Evolutionary conservation across 371 early-diverging fungal genomes (phyloP), one percentile per base, ranked within the genome.

Genomic region (Saksenaea vasiformis): DNA sequence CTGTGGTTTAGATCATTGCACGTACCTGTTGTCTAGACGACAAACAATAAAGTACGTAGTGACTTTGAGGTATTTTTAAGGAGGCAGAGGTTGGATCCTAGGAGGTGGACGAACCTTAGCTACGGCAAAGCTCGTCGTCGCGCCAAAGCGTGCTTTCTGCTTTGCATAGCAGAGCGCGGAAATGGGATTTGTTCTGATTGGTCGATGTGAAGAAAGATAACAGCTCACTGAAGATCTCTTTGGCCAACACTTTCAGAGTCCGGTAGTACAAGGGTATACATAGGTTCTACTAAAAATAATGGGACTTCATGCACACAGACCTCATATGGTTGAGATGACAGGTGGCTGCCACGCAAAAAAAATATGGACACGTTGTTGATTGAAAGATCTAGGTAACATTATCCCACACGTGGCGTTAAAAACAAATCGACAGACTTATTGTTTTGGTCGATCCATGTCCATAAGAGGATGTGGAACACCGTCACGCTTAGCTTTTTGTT

Each of bases 331-430:
- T 47, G 51, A 10, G 5, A 47, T 47, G 24, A 47, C 51, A 47
- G 51, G 51, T 47, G 51, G 51, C 51, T 47, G 51, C 51, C 51
- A 47, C 51, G 51, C 51, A 47, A 47, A 47, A n/a, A 10, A 47
- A n/a, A 10, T 47, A 22, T 7, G 7, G 31, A 31, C 51, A 47
- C 51, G 51, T 47, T 47, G 22, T 47, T 31, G 11, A 8, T 47
- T 22, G 51, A 47, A 11, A 47, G 19, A n/a, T 22, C 51, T 47
- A 11, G 51, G 51, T 47, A 47, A 47, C 51, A 47, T 22, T 47
- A 2, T 22, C 5, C 51, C 51, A 47, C 51, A 47, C 51, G 51
- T 47, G 51, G 51, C 51, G 10, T 17, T 22, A 8, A 47, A 47
- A 47, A 47, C n/a, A n/a, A 47, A 47, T 47, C 51, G 51, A 47